A percentile compares a stretch with the other conserved stretches of the same genome.
Conservation (phyloP, 2,329 filamentous ascomycete species). For the Fusarium sp. region DNA sequence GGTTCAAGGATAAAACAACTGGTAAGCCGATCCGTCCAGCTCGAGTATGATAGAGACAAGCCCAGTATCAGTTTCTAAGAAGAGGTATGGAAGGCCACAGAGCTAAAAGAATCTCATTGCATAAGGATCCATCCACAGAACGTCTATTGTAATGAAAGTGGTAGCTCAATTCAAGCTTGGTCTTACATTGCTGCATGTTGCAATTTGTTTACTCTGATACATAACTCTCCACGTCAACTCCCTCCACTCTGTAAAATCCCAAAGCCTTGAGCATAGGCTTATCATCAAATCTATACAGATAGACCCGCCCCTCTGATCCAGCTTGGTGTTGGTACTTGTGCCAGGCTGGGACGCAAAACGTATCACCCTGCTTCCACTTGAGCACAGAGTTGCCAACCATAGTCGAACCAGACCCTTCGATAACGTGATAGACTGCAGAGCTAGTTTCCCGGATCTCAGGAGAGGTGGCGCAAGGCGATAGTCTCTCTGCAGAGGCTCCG, state of each 20-base stretch:
- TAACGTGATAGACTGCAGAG: constrained; percentile 65
- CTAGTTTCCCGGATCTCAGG: constrained; percentile 59
- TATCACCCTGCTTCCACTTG: constrained; percentile 62
- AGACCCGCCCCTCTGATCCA: constrained; percentile 49
- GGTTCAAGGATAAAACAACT: accelerated
- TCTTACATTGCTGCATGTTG: not conserved
- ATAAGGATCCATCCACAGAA: accelerated
- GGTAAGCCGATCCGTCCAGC: not conserved
- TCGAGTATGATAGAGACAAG: not conserved
- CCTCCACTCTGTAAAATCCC: constrained; percentile 56
- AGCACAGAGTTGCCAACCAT: constrained; percentile 51
- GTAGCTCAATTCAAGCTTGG: not conserved
- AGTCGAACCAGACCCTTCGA: constrained; percentile 58
- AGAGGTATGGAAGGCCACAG: accelerated
- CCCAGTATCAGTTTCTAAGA: accelerated
- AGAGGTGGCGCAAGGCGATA: constrained; percentile 53
- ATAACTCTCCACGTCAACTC: constrained; percentile 24
- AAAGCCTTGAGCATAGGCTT: constrained; percentile 64
- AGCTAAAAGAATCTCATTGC: accelerated
- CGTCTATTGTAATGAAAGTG: not conserved
- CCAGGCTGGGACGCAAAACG: constrained; percentile 66
- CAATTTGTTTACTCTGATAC: constrained; percentile 8
- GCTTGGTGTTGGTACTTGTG: constrained; percentile 61
- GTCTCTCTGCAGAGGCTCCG: constrained; percentile 59
- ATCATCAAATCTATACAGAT: constrained; percentile 66